phyloP scores from a whole-genome alignment of 2,329 filamentous ascomycete genomes.

The Aspergillus puulaauensis region DNA sequence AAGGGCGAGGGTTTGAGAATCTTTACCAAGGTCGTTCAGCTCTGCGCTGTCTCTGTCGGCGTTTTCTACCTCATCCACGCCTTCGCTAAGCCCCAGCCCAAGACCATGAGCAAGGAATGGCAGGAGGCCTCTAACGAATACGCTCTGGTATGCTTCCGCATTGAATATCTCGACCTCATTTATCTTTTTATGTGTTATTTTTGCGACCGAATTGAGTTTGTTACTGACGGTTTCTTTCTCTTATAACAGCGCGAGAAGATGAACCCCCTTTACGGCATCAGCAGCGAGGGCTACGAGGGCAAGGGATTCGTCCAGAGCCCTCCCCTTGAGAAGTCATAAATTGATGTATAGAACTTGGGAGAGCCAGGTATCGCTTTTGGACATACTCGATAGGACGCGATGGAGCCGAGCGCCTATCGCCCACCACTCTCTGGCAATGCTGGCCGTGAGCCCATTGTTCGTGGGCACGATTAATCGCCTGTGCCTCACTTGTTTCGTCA shows the following conservation, averaged over 20 bases:
- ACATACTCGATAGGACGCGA: constrained; percentile 15
- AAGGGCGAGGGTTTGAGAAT: constrained; percentile 83
- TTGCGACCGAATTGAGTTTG: constrained; percentile 12
- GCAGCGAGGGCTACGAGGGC: constrained; percentile 75
- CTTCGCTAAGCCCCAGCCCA: constrained; percentile 70
- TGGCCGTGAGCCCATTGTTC: constrained; percentile 16
- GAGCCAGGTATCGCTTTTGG: constrained; percentile 26
- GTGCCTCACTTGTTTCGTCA: constrained; percentile 30
- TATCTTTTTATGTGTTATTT: not conserved
- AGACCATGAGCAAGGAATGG: constrained; percentile 95
- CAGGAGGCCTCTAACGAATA: constrained; percentile 95
- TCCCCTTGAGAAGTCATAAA: constrained; percentile 40
- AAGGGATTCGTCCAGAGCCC: constrained; percentile 72
- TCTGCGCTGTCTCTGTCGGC: constrained; percentile 64
- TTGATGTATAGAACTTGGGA: constrained; percentile 20
- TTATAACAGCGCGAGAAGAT: constrained; percentile 69
- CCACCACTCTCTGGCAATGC: constrained; percentile 14
- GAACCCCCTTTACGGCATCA: constrained; percentile 83
- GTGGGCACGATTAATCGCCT: constrained; percentile 20
- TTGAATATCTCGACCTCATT: not conserved
- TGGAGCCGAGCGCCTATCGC: constrained; percentile 10
- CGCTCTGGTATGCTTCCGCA: constrained; percentile 67
- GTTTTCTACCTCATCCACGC: constrained; percentile 72
- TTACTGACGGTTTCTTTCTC: constrained; percentile 18
- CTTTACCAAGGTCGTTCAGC: constrained; percentile 68